phyloP scores from a whole-genome alignment of 345 rosid genomes.

The Salix exigua region DNA sequence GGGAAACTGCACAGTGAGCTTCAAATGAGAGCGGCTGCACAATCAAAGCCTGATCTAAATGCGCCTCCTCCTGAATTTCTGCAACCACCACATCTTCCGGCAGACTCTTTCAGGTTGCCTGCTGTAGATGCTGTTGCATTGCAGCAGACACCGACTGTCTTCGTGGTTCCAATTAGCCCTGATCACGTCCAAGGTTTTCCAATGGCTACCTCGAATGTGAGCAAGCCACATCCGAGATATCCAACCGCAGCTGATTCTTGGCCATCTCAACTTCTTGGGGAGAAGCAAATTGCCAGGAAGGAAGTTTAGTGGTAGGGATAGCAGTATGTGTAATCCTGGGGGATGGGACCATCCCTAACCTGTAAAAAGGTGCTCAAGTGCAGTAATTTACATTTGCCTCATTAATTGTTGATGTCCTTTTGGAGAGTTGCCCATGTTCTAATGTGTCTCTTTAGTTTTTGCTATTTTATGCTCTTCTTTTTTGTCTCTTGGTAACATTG shows the following conservation, averaged over 20 bases:
- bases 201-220: constrained; percentile 35
- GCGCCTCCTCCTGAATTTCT: constrained; percentile 42
- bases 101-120: constrained; percentile 23
- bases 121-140: constrained; percentile 32
- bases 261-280: constrained; percentile 71
- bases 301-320: constrained; percentile 10
- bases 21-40: constrained; percentile 30
- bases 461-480: not conserved
- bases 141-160: constrained; percentile 51
- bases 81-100: constrained; percentile 38
- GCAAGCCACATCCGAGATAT: constrained; percentile 90
- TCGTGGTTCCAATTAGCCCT: constrained; percentile 61
- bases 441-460: not conserved
- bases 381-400: not conserved
- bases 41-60: constrained; percentile 58
- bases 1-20: constrained; percentile 49
- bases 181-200: constrained; percentile 39
- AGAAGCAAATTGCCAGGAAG: constrained; percentile 5
- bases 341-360: not conserved
- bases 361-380: not conserved
- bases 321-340: not conserved
- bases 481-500: not conserved
- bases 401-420: not conserved
- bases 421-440: not conserved
- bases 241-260: constrained; percentile 70